These are phyloP conservation scores for Helicostylum pulchrum DNA, from an alignment of 192 early-diverging fungal genomes.

Conservation along the genomic window DNA sequence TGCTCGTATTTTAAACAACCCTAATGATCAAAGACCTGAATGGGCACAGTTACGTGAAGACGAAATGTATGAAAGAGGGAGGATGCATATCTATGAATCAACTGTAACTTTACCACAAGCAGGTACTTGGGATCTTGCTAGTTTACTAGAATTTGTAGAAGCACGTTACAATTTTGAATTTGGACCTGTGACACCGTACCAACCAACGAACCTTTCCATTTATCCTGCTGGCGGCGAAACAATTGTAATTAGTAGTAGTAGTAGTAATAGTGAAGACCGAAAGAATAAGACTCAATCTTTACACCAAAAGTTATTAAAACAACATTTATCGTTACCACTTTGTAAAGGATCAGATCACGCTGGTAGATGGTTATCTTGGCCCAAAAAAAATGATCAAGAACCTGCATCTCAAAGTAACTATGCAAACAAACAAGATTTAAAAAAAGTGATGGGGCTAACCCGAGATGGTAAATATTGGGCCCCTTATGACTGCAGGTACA, in stretches of 20 bases:
- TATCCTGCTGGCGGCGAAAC: constrained; percentile 7
- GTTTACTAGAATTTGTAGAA: constrained; percentile 41
- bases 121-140: constrained; percentile 36
- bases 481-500: constrained; percentile 44
- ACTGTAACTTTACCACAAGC: constrained; percentile 39
- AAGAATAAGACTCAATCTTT: not conserved
- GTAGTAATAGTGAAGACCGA: not conserved
- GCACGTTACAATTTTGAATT: constrained; percentile 49
- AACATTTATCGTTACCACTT: constrained; percentile 43
- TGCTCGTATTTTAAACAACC: not conserved
- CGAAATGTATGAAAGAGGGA: constrained; percentile 14
- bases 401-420: constrained; percentile 9
- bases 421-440: not conserved
- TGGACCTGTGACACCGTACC: constrained; percentile 32
- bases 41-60: constrained; percentile 12
- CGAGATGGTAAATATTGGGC: constrained; percentile 44
- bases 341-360: constrained; percentile 33
- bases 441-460: constrained; percentile 22
- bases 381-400: not conserved
- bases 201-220: constrained; percentile 32
- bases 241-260: constrained; percentile 9
- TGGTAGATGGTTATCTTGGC: constrained; percentile 43
- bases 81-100: constrained; percentile 49
- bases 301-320: constrained; percentile 5
- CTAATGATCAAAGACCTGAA: not conserved